Evolutionary conservation across 2,329 filamentous ascomycete species (phyloP).

Genomic region (Exophiala lecanii-corni): DNA sequence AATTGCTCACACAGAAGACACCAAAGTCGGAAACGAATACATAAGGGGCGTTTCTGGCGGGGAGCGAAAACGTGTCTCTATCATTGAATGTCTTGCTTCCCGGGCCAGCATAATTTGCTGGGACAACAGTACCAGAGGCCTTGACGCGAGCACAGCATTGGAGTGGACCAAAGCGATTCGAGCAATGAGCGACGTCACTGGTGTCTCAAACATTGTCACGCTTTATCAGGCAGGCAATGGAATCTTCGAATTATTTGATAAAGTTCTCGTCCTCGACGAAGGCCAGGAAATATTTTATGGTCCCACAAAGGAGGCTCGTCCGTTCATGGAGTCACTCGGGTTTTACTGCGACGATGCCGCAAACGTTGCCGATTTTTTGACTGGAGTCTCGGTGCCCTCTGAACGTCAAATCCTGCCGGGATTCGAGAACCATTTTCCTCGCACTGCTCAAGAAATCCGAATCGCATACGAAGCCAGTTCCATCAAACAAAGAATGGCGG

Average conservation of each 20-base stretch:
- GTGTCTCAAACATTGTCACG: conserved; percentile 58
- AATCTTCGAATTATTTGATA: conserved; percentile 67
- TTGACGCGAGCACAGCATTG: conserved; percentile 62
- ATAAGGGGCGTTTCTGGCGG: conserved; percentile 64
- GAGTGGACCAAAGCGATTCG: conserved; percentile 59
- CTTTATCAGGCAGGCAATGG: conserved; percentile 67
- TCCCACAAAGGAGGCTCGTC: conserved; percentile 52
- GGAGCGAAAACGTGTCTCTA: conserved; percentile 65
- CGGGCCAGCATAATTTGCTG: conserved; percentile 59
- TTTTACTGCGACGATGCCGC: conserved; percentile 60
- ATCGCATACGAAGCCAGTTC: conserved; percentile 49
- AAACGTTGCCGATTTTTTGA: conserved; percentile 63
- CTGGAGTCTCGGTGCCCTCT: conserved; percentile 57
- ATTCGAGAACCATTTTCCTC: conserved; percentile 42
- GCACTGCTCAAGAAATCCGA: conserved; percentile 43
- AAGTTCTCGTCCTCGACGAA: conserved; percentile 63
- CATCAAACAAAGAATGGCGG: conserved; percentile 48
- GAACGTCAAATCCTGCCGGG: conserved; percentile 43
- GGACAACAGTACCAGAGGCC: conserved; percentile 63
- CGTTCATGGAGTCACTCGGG: conserved; percentile 62
- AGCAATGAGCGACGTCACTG: conserved; percentile 59
- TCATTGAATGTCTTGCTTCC: conserved; percentile 59
- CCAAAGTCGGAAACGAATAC: conserved; percentile 64
- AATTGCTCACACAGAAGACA: conserved; percentile 57
- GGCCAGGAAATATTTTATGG: conserved; percentile 65